These are phyloP conservation scores for Tephrocybe sp. DNA, from an alignment of 768 basidiomycete genomes.

Conservation along the genomic window DNA sequence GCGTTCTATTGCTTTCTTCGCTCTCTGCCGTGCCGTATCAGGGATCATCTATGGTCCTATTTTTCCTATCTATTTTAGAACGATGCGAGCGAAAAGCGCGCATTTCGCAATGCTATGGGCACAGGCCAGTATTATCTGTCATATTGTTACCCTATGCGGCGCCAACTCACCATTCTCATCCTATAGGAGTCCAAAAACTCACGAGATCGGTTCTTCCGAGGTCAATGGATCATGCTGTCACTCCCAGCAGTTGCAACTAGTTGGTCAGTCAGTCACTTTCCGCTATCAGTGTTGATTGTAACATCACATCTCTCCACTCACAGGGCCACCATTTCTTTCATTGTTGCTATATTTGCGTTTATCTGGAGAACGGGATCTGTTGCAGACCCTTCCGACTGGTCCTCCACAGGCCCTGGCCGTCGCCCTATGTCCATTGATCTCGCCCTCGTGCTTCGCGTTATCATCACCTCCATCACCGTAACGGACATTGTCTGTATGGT, in stretches of 20 bases:
- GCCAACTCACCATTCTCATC: background rate
- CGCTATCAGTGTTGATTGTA: background rate
- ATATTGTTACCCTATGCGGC: background rate
- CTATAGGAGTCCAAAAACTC: background rate
- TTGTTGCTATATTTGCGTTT: constrained; percentile 12
- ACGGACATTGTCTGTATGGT: constrained; percentile 12
- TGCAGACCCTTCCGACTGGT: constrained; percentile 11
- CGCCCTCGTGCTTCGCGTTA: constrained; percentile 7
- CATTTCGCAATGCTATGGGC: constrained; percentile 16
- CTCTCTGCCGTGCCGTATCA: constrained; percentile 13
- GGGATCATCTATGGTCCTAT: constrained; percentile 15
- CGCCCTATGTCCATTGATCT: constrained; percentile 12
- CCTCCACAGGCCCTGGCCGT: background rate
- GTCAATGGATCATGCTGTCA: constrained; percentile 16
- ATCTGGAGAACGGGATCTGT: constrained; percentile 14
- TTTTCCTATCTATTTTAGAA: constrained; percentile 15
- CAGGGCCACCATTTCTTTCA: constrained; percentile 11
- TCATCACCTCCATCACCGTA: constrained; percentile 12
- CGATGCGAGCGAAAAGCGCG: constrained; percentile 1
- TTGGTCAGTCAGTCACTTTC: constrained; percentile 5
- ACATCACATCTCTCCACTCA: background rate
- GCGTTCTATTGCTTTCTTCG: constrained; percentile 14
- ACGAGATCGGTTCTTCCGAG: constrained; percentile 1
- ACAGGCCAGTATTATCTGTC: background rate
- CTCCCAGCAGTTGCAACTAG: constrained; percentile 13